These are phyloP conservation scores for Colletotrichum coccodes DNA, from an alignment of 2,329 filamentous ascomycete genomes.

Conservation along the genomic window DNA sequence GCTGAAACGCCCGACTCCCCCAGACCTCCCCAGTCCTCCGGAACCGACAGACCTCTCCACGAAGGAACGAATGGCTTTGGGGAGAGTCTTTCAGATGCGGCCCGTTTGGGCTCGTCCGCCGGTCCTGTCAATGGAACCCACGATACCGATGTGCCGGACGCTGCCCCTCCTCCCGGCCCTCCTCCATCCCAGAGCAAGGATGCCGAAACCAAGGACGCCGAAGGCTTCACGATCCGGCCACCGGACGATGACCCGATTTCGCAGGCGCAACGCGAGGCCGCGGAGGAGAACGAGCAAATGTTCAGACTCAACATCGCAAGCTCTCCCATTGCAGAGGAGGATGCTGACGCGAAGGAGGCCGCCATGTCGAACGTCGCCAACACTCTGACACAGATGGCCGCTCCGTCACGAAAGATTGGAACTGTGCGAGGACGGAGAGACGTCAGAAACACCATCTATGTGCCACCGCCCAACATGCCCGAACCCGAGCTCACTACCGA, in stretches of 20 bases:
- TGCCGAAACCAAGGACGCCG: conserved; percentile 68
- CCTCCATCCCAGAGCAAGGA: conserved; percentile 57
- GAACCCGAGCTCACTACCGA: conserved; percentile 49
- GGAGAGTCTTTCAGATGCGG: conserved; percentile 44
- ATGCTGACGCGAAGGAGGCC: conserved; percentile 77
- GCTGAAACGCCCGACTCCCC: conserved; percentile 63
- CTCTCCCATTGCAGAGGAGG: conserved; percentile 80
- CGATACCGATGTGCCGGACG: conserved; percentile 59
- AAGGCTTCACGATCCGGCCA: conserved; percentile 81
- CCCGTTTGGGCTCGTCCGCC: conserved; percentile 43
- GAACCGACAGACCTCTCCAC: conserved; percentile 46
- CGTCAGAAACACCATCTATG: conserved; percentile 89
- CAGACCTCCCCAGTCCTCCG: conserved; percentile 28
- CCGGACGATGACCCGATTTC: conserved; percentile 74
- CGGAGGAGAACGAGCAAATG: conserved; percentile 70
- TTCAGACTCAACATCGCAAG: conserved; percentile 86
- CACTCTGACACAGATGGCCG: conserved; percentile 71
- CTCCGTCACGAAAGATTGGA: conserved; percentile 75
- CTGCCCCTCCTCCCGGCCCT: conserved; percentile 61
- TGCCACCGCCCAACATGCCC: conserved; percentile 60
- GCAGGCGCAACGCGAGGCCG: conserved; percentile 75
- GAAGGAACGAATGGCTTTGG: conserved; percentile 59
- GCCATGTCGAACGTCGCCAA: conserved; percentile 81
- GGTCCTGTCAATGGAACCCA: conserved; percentile 58
- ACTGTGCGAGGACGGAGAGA: conserved; percentile 90